Conservation (phyloP, 2,329 filamentous ascomycete species). For the Fusarium lateritium region DNA sequence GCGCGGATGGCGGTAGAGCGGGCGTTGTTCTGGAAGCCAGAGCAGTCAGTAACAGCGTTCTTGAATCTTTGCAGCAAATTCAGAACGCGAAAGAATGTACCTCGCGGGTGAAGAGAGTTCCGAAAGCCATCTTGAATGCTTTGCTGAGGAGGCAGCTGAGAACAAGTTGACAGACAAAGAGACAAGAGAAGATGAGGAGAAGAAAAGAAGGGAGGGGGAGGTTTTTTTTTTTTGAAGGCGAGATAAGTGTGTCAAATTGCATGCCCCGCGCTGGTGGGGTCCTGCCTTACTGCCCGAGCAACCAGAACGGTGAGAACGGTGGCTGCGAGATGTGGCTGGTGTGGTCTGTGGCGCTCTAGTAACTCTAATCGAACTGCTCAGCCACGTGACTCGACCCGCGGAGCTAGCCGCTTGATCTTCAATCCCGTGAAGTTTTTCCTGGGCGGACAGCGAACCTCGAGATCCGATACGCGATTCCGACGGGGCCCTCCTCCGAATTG, state of each 20-base stretch:
- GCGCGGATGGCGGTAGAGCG: slow-evolving; percentile 90
- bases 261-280: slow-evolving; percentile 55
- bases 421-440: slow-evolving; percentile 49
- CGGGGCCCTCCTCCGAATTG: slow-evolving; percentile 44
- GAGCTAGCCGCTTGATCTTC: slow-evolving; percentile 33
- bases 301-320: slow-evolving; percentile 26
- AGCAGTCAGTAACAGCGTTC: slow-evolving; percentile 54
- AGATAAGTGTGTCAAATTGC: slow-evolving; percentile 48
- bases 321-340: slow-evolving; percentile 34
- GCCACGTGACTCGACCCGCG: slow-evolving; percentile 46
- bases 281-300: slow-evolving; percentile 48
- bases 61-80: slow-evolving; percentile 35
- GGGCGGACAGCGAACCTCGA: slow-evolving; percentile 39
- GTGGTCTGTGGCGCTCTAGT: slow-evolving; percentile 30
- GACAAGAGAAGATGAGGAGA: slow-evolving; percentile 43
- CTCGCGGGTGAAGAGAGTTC: slow-evolving; percentile 92
- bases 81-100: slow-evolving; percentile 64
- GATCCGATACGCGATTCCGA: slow-evolving; percentile 45
- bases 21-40: slow-evolving; percentile 79
- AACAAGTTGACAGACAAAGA: slow-evolving; percentile 49
- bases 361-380: neutral
- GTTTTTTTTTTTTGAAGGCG: slow-evolving; percentile 53
- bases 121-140: slow-evolving; percentile 87
- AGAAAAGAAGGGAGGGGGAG: slow-evolving; percentile 46
- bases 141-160: slow-evolving; percentile 48